Base-by-base conservation (phyloP, 805 yeast genomes). In the Candida pseudofarinosa region DNA sequence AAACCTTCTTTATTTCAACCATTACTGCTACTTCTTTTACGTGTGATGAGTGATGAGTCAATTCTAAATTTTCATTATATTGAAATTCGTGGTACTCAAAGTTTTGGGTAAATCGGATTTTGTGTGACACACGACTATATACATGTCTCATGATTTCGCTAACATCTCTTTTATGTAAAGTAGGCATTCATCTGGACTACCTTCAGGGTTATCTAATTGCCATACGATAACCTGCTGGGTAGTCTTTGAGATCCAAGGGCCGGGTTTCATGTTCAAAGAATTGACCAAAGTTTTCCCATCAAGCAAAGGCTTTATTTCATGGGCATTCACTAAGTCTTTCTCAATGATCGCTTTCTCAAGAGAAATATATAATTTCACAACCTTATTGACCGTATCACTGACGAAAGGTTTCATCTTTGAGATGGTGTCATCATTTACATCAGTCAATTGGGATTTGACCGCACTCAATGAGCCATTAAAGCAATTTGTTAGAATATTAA, bases 161-260 rank as follows among this genome's bases (percentile, higher is more conserved):
- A 59, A 44, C 7, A 58, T 51, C 18, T 42, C 47, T 44, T 57
- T 55, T 14, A 74, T 54, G 43, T 64, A 76, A 13, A 65, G 73
- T 35, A 82, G 46, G 56, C 88, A 75, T 19, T 85, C 85, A 1
- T 74, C 79, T 39, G 65, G 68, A 0, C 72, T 58, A 6, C 72
- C 73, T 0, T 53, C 56, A 0, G 95, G 95, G 53, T 88, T 62
- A 49, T 83, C 89, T 42, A 90, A 66, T 63, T 90, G 97, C 89
- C 90, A 86, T 15, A 71, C 61, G 26, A 88, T 59, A 4, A 86
- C 71, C 36, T 73, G 61, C 4, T 79, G 78, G 45, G 79, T 74
- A 6, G 81, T 62, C 6, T 62, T 62, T 6, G 78, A 71, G 75
- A 91, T 71, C 97, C 97, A 89, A 4, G 90, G 89, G 0, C 99